Evolutionary conservation across 2,329 filamentous ascomycete species (phyloP).

Genomic region (Fusarium buharicum): DNA sequence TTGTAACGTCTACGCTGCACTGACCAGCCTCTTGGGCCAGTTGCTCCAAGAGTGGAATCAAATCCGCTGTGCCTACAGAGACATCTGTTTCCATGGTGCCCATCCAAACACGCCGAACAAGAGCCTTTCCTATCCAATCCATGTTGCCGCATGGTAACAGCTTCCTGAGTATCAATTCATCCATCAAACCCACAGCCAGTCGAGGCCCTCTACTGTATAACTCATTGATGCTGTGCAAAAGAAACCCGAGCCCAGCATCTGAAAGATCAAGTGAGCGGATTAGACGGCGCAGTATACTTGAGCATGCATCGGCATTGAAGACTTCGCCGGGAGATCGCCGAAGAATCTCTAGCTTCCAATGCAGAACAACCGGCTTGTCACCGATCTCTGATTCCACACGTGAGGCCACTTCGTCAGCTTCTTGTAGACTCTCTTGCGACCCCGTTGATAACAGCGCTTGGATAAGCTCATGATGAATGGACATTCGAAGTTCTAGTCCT

Average conservation of each 20-base stretch:
- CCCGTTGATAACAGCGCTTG: conserved; percentile 62
- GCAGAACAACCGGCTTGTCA: conserved; percentile 70
- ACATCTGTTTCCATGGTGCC: conserved; percentile 59
- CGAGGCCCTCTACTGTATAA: conserved; percentile 66
- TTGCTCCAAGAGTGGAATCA: conserved; percentile 40
- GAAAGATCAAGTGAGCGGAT: conserved; percentile 68
- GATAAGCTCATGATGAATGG: conserved; percentile 72
- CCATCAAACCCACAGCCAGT: conserved; percentile 64
- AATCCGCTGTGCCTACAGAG: conserved; percentile 36
- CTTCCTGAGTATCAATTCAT: conserved; percentile 70
- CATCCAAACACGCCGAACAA: conserved; percentile 76
- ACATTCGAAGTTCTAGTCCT: conserved; percentile 71
- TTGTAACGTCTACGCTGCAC: conserved; percentile 66
- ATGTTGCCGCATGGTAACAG: conserved; percentile 61
- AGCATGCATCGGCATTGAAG: conserved; percentile 62
- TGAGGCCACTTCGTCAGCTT: conserved; percentile 67
- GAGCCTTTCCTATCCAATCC: conserved; percentile 73
- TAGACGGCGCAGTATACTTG: conserved; percentile 68
- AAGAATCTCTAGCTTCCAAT: conserved; percentile 76
- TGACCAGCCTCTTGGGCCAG: conserved; percentile 57
- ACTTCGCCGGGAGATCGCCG: conserved; percentile 57
- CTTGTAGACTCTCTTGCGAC: conserved; percentile 56
- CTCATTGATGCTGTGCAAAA: conserved; percentile 75
- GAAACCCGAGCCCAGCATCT: conserved; percentile 70
- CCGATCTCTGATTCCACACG: conserved; percentile 71